Evolutionary conservation across 257 asterid species (phyloP), one percentile per base, ranked within the genome.

Genomic region (Solanum bulbocastanum): DNA sequence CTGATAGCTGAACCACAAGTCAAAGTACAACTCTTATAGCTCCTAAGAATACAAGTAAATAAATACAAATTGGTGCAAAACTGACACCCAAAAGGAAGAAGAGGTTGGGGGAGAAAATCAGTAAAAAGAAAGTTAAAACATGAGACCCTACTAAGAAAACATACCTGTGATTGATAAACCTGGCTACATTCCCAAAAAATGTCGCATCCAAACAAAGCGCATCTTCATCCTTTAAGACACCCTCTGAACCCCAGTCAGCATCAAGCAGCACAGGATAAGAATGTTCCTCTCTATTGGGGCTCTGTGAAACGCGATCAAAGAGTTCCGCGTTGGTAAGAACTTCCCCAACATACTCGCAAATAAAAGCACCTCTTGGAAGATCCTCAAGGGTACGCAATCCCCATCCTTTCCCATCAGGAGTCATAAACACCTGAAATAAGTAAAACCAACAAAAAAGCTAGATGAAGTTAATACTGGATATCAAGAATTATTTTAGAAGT

Each of bases 351-450:
- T 90, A 92, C 86, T 92, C 92, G 83, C 99, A 97, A 56, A 97
- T 94, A 91, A 97, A 97, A 3, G 98, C 94, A 71, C 99, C 99
- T 92, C 93, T 94, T 20, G 99, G 98, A 83, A 97, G 92, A 91
- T 97, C 99, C 93, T 96, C 98, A 33, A 95, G 93, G 44, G 98
- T 97, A 76, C 98, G 99, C 46, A 97, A 90, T 33, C 99, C 99
- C 99, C 99, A 97, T 14, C 99, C 99, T 89, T 96, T 95, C 87
- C 95, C 97, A 85, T 85, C 95, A 35, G 93, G 89, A 20, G 98
- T 94, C 99, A 93, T 94, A 90, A 95, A 97, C 88, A 97, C 98
- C 98, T 97, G 90, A 88, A 65, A 82, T 83, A 73, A 84, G 86
- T 86, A 68, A 39, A 75, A 87, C 33, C 84, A 86, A 35, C 86